Base-by-base conservation (phyloP, 257 asterid genomes). In the Echites panduratus region DNA sequence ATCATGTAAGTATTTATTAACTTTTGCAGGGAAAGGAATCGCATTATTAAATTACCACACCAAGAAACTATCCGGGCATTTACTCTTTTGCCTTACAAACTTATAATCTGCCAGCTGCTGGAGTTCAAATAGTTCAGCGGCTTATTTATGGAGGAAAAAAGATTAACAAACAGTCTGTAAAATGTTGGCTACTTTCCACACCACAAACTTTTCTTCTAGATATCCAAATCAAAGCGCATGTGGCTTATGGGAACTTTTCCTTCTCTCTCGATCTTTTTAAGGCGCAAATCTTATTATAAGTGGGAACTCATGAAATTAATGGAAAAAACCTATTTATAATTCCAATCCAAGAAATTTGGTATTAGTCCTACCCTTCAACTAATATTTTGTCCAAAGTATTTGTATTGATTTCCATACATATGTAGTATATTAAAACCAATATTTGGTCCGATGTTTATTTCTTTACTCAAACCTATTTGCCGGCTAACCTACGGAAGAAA, bases 401-500 rank as follows among this genome's bases (percentile, higher is more conserved):
- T 17, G 35, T 16, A 32, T 32, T 32, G 3, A 32, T 63, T 63
- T 47, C 48, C 12, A 38, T 47, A 22, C 19, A 52, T 40, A n/a
- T n/a, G n/a, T n/a, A 41, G 48, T 53, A 53, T 35, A 22, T 47
- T 43, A 56, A 43, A 71, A 40, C 41, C 75, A n/a, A n/a, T n/a
- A 24, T 52, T 47, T 32, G 26, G 52, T 11, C 38, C 32, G 16
- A 70, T 48, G 1, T 66, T 66, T 5, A 53, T 43, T 65, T 66
- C 58, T 26, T 68, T 49, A 68, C 72, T 68, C 58, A 68, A 68
- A 68, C 41, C 24, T 47, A 14, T 10, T 4, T 29, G 69, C 45
- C 49, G 24, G 74, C 70, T 75, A 75, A 68, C 63, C 53, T 27
- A 54, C 10, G 69, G 9, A 75, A 53, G 27, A 68, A 44, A 20